These are phyloP conservation scores for Chaetomium globosum DNA, from an alignment of 2,329 filamentous ascomycete genomes.

Conservation along the genomic window DNA sequence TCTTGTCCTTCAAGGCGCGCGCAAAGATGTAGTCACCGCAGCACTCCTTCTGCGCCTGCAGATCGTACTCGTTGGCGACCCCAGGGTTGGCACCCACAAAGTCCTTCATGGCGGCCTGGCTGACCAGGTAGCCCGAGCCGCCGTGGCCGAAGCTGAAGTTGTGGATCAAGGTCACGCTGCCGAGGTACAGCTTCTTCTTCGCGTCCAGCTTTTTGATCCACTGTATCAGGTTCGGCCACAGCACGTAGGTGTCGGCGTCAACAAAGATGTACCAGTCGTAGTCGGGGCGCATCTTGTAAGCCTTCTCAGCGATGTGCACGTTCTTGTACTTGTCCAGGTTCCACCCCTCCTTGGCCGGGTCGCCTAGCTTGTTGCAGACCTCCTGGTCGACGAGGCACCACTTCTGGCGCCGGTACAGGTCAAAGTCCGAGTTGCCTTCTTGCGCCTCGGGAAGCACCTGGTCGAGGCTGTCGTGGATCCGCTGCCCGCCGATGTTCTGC, in stretches of 20 bases:
- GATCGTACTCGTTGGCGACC: slow-evolving; percentile 53
- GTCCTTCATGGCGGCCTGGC: slow-evolving; percentile 54
- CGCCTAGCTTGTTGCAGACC: slow-evolving; percentile 45
- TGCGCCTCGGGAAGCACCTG: slow-evolving; percentile 49
- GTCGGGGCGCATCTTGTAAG: slow-evolving; percentile 52
- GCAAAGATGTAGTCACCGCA: slow-evolving; percentile 58
- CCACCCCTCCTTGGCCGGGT: slow-evolving; percentile 49
- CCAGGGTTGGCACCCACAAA: slow-evolving; percentile 48
- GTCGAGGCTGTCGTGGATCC: slow-evolving; percentile 52
- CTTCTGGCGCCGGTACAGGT: slow-evolving; percentile 51
- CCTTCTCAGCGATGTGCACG: slow-evolving; percentile 60
- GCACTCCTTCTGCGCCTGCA: slow-evolving; percentile 46
- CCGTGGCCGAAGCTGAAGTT: slow-evolving; percentile 57
- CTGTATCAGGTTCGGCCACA: slow-evolving; percentile 55
- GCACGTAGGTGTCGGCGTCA: slow-evolving; percentile 61
- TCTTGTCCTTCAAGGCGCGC: slow-evolving; percentile 51
- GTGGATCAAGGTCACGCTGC: slow-evolving; percentile 51
- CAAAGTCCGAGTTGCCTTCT: slow-evolving; percentile 54
- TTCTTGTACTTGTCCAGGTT: slow-evolving; percentile 65
- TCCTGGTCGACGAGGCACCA: slow-evolving; percentile 51
- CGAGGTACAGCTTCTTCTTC: slow-evolving; percentile 51
- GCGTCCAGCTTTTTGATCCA: slow-evolving; percentile 53
- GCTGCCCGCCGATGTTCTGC: slow-evolving; percentile 50
- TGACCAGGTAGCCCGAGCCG: slow-evolving; percentile 59
- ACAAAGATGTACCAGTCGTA: slow-evolving; percentile 64